Conservation (phyloP, 108 stramenopile genomes). For the Conticribra guillardii region DNA sequence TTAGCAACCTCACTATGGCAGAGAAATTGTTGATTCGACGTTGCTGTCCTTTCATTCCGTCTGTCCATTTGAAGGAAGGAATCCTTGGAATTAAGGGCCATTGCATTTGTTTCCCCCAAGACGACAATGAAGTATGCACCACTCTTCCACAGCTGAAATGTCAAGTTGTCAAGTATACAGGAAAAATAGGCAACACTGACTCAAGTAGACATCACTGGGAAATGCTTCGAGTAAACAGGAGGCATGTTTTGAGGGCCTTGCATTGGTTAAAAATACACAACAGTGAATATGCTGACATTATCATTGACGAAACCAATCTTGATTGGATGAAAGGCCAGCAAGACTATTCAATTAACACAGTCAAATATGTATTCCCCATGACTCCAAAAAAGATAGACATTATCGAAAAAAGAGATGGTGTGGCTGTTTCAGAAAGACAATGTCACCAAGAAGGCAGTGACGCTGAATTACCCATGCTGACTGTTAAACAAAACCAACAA, state of each 20-base stretch:
- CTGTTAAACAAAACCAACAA: no score
- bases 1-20: slow-evolving; percentile 19
- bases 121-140: background rate
- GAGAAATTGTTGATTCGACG: slow-evolving; percentile 25
- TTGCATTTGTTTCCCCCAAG: slow-evolving; percentile 11
- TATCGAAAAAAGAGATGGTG: no score
- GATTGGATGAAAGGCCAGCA: slow-evolving; percentile 22
- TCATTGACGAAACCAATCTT: slow-evolving; percentile 12
- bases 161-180: slow-evolving; percentile 5
- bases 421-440: no score
- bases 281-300: slow-evolving; percentile 8
- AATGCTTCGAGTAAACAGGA: background rate
- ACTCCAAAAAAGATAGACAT: no score
- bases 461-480: no score
- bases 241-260: slow-evolving; percentile 1
- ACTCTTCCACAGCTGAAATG: background rate
- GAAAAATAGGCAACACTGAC: background rate
- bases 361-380: no score
- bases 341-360: background rate
- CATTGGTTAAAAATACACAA: slow-evolving; percentile 27
- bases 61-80: slow-evolving; percentile 6
- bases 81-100: slow-evolving; percentile 13
- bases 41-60: slow-evolving; percentile 11
- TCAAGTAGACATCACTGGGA: background rate
- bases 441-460: no score